phyloP scores from a whole-genome alignment of 2,329 filamentous ascomycete genomes.

The Beauveria rudraprayagi region DNA sequence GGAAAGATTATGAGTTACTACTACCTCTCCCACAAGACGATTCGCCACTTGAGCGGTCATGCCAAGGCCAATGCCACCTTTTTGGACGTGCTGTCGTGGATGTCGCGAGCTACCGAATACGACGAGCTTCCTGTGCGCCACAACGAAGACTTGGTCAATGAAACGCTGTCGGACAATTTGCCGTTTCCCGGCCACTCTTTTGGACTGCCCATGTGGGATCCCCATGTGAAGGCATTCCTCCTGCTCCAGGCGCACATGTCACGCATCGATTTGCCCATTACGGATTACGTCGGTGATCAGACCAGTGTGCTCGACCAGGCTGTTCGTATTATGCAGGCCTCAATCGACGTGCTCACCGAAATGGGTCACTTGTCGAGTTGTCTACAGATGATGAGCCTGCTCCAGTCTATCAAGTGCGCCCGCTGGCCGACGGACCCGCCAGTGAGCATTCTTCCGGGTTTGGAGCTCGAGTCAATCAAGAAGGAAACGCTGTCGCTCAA shows the following conservation, averaged over 20 bases:
- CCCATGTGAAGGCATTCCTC: constrained; percentile 92
- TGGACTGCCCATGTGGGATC: constrained; percentile 91
- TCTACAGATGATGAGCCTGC: constrained; percentile 70
- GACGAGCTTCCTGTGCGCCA: constrained; percentile 96
- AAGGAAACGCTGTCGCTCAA: constrained; percentile 36
- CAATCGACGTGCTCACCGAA: constrained; percentile 88
- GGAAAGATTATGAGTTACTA: constrained; percentile 99
- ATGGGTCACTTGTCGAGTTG: constrained; percentile 73
- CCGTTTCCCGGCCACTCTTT: constrained; percentile 54
- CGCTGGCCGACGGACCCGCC: constrained; percentile 82
- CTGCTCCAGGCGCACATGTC: constrained; percentile 93
- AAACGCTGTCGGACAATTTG: constrained; percentile 74
- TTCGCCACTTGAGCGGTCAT: constrained; percentile 72
- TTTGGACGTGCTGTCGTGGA: constrained; percentile 79
- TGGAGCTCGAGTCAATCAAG: constrained; percentile 40
- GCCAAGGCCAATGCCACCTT: constrained; percentile 71
- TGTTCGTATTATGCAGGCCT: constrained; percentile 93
- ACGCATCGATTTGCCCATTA: constrained; percentile 83
- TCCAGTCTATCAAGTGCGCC: constrained; percentile 88
- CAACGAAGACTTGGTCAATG: constrained; percentile 97
- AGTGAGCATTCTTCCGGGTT: constrained; percentile 69
- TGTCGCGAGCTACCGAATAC: constrained; percentile 89
- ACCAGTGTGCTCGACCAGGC: constrained; percentile 85
- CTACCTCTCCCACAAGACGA: constrained; percentile 91
- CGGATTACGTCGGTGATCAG: constrained; percentile 95